Conservation (phyloP, 1,284 basidiomycete species). For the Malassezia pachydermatis region DNA sequence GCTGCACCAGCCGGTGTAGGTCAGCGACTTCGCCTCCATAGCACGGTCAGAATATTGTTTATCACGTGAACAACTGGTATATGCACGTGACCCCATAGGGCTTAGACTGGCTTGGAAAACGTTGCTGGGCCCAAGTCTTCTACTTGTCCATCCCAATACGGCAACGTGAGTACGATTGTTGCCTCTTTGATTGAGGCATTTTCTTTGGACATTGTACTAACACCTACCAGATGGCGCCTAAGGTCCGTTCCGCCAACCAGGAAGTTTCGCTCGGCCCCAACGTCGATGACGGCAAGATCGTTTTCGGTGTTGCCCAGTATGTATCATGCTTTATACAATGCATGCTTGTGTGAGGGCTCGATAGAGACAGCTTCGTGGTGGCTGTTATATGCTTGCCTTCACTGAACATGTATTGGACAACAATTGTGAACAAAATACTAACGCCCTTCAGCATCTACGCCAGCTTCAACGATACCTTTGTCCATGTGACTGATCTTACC, state of each 20-base stretch:
- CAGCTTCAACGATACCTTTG: conserved; percentile 96
- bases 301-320: conserved; percentile 47
- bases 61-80: conserved; percentile 15
- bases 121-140: conserved; percentile 3
- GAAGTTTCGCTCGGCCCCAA: conserved; percentile 48
- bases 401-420: conserved; percentile 13
- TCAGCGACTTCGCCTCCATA: background rate
- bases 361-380: no score
- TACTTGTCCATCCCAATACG: conserved; percentile 12
- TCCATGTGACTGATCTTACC: conserved; percentile 96
- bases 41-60: conserved; percentile 2
- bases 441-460: conserved; percentile 41
- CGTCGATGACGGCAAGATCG: conserved; percentile 48
- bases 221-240: conserved; percentile 40
- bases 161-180: conserved; percentile 10
- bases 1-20: background rate
- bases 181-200: background rate
- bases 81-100: conserved; percentile 6
- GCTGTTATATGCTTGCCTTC: background rate
- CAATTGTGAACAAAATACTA: background rate
- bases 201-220: conserved; percentile 9
- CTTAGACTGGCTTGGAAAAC: conserved; percentile 7
- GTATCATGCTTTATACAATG: no score
- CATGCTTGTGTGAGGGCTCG: no score
- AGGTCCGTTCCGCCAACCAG: conserved; percentile 34